phyloP scores from a whole-genome alignment of 306 rosid species.

The Pachyrhizus erosus region DNA sequence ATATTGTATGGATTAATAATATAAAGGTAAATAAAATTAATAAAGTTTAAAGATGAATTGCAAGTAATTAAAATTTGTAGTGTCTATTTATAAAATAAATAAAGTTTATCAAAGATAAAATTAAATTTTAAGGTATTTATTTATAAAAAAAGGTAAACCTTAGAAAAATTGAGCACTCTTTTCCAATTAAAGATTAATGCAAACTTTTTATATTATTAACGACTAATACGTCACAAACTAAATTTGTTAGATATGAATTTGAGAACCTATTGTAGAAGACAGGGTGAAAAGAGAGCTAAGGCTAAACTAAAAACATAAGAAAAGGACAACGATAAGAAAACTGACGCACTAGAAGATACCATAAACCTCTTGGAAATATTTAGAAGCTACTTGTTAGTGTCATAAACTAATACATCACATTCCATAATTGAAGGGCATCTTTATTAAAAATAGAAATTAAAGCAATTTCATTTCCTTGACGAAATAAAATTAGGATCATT shows the following conservation, averaged over 20 bases:
- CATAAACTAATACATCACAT: slow-evolving; percentile 29
- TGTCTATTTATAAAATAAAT: no score
- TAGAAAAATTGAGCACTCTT: no score
- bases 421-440: slow-evolving; percentile 10
- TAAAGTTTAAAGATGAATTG: no score
- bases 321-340: neutral
- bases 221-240: no score
- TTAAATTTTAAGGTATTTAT: no score
- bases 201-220: no score
- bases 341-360: neutral
- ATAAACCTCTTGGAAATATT: neutral
- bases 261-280: neutral
- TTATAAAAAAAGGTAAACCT: no score
- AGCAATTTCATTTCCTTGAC: slow-evolving; percentile 5
- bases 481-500: slow-evolving; percentile 3
- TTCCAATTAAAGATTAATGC: no score
- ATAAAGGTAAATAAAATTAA: no score
- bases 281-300: neutral
- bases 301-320: neutral
- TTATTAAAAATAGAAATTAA: neutral
- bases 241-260: neutral
- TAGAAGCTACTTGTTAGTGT: neutral
- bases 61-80: no score
- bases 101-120: no score
- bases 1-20: no score